Conservation (phyloP, 192 early-diverging fungal species). For the Piromyces sp. region DNA sequence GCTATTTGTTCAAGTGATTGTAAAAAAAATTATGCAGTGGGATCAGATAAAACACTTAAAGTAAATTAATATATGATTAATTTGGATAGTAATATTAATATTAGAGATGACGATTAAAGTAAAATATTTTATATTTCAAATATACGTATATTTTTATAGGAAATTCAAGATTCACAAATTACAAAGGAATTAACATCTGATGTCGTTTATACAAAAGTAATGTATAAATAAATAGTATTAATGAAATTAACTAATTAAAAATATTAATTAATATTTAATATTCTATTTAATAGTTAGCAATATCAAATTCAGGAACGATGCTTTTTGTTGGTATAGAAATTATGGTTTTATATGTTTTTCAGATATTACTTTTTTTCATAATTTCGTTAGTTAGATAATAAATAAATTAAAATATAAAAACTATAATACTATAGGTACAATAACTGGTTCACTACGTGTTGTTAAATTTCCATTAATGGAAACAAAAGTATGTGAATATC, state of each 20-base stretch:
- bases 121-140: too few relatives aligned
- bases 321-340: conserved; percentile 38
- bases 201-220: conserved; percentile 29
- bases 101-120: too few relatives aligned
- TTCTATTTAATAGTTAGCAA: not conserved
- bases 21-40: conserved; percentile 32
- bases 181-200: conserved; percentile 29
- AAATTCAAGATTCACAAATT: conserved; percentile 41
- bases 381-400: too few relatives aligned
- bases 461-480: conserved; percentile 32
- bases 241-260: too few relatives aligned
- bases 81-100: too few relatives aligned
- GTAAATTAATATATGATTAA: too few relatives aligned
- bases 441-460: conserved; percentile 26
- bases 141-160: conserved; percentile 13
- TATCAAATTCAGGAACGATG: conserved; percentile 42
- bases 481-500: conserved; percentile 16
- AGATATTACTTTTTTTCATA: too few relatives aligned
- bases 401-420: not conserved
- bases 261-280: not conserved
- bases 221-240: too few relatives aligned
- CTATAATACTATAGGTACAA: conserved; percentile 13
- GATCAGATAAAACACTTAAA: conserved; percentile 37
- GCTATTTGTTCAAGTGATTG: conserved; percentile 27
- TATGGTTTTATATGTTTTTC: too few relatives aligned